A percentile compares a stretch with the other conserved stretches of the same genome.
These are phyloP conservation scores for Striga asiatica DNA, from an alignment of 257 asterid genomes.

Conservation along the genomic window DNA sequence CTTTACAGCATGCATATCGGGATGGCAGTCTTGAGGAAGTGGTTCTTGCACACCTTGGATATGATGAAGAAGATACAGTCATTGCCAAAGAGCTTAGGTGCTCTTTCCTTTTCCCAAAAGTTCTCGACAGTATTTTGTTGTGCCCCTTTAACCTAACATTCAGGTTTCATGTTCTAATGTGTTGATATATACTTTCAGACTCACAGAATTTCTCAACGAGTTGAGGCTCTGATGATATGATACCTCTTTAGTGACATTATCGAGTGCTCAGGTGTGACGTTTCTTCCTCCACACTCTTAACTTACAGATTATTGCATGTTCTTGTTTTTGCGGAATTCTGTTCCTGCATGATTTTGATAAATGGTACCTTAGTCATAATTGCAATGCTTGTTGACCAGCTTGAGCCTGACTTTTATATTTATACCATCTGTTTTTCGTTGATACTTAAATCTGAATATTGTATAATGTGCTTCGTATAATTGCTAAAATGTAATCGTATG, in stretches of 20 bases:
- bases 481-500: too few species aligned
- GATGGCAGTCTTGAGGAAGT: slow-evolving; percentile 90
- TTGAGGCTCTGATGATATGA: slow-evolving; percentile 57
- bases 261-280: slow-evolving; percentile 18
- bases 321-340: too few species aligned
- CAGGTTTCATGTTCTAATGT: not conserved
- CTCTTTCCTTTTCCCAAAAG: not conserved
- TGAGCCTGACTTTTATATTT: not conserved
- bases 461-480: not conserved
- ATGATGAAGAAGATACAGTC: slow-evolving; percentile 71
- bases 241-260: slow-evolving; percentile 6
- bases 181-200: slow-evolving; percentile 45
- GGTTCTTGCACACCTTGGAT: slow-evolving; percentile 65
- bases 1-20: slow-evolving; percentile 67
- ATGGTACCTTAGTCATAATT: too few species aligned
- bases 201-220: slow-evolving; percentile 62
- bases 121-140: not conserved
- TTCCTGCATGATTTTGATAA: not conserved
- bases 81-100: slow-evolving; percentile 59
- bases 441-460: too few species aligned
- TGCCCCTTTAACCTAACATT: not conserved
- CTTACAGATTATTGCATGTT: not conserved
- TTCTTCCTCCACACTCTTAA: not conserved
- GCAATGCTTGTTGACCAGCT: too few species aligned
- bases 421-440: too few species aligned